Percentiles rank a stretch among this genome's conserved stretches.
Evolutionary conservation across 345 rosid species (phyloP).

Genomic region (Eucalyptus caleyi): DNA sequence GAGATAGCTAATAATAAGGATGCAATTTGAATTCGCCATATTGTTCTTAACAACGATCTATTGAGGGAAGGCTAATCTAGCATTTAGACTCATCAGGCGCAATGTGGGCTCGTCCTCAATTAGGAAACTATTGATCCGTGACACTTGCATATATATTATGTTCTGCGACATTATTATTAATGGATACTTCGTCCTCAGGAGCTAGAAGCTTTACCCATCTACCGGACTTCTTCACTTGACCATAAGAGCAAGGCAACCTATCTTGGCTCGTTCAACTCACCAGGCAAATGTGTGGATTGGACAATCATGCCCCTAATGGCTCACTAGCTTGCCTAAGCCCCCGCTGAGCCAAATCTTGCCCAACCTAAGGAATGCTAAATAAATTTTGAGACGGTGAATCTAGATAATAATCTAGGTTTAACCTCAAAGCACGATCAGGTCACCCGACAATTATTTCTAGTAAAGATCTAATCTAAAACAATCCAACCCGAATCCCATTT

Average conservation of each 20-base stretch:
- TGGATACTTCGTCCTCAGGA: rapidly evolving
- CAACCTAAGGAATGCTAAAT: not conserved
- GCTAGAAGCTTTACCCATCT: rapidly evolving
- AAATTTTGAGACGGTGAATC: not conserved
- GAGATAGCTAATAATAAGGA: not conserved
- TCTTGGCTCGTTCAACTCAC: not conserved
- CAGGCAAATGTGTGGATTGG: not conserved
- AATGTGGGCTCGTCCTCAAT: rapidly evolving
- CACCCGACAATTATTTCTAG: not conserved
- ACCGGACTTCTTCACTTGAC: rapidly evolving
- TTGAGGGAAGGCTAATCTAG: rapidly evolving
- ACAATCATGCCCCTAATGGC: rapidly evolving
- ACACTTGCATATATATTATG: not conserved
- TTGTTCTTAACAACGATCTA: not conserved
- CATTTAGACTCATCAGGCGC: rapidly evolving
- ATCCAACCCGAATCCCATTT: not conserved
- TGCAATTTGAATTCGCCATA: rapidly evolving
- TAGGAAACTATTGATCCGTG: rapidly evolving
- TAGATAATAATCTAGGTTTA: rapidly evolving
- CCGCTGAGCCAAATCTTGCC: rapidly evolving
- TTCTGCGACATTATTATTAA: rapidly evolving
- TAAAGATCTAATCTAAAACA: not conserved
- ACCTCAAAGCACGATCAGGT: rapidly evolving
- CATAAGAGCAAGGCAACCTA: not conserved
- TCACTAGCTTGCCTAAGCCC: not conserved